Base-by-base conservation (phyloP, 306 rosid species). In the Quercus alba region DNA sequence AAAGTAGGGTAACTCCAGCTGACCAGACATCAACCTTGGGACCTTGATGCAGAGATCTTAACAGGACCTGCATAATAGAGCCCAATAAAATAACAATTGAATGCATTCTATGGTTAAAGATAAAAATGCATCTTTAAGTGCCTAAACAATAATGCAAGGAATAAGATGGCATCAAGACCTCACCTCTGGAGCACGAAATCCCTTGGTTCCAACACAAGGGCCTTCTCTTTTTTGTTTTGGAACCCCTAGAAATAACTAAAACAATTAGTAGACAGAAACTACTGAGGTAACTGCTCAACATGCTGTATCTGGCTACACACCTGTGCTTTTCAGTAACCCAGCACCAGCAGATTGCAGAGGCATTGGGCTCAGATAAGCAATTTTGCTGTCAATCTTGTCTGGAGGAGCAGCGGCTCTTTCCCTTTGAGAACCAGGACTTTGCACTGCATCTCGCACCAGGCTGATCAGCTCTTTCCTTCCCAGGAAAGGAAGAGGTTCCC, bases 131-230 rank as follows among this genome's bases (percentile, higher is more conserved):
- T 49, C 54, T 49, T 10, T 49, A 49, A 49, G 54, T 49, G 17
- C 54, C 54, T 12, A 49, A 49, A 49, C 17, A 49, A 12, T 49
- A 12, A 49, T 49, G 54, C 54, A 12, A 49, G 54, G 54, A 49
- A 49, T 49, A 49, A 49, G 54, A 79, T 74, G 52, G 71, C 56
- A 49, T 30, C 21, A 38, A 19, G 12, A 67, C 72, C 79, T 75
- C 74, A 89, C 97, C 94, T 91, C 97, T 4, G 97, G 97, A 63
- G 97, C 94, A 56, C 94, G 90, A 84, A 88, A 91, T 64, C 97
- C 94, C 82, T 89, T 91, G 41, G 97, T 91, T 85, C 97, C 92
- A 74, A 83, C 91, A 73, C 92, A 91, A 69, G 91, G 80, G 76
- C 97, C 94, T 72, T 89, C 97, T 86, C 80, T 85, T 77, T 87